Evolutionary conservation across 2,329 filamentous ascomycete genomes (phyloP).

Genomic region (Colletotrichum incanum): DNA sequence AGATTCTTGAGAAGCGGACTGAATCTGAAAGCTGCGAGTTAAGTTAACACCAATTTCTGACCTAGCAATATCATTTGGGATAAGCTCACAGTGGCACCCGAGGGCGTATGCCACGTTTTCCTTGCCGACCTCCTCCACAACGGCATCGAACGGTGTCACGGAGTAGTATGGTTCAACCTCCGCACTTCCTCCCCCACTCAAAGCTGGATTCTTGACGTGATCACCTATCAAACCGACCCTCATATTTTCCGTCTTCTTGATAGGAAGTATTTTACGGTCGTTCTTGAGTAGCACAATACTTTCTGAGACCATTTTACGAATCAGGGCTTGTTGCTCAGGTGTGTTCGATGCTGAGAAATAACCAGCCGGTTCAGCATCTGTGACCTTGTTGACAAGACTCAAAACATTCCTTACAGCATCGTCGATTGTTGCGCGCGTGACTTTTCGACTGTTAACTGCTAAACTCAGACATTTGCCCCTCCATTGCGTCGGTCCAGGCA

Average conservation of each 20-base stretch:
- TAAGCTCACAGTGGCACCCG: constrained; percentile 67
- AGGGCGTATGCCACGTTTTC: constrained; percentile 65
- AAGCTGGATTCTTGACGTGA: constrained; percentile 46
- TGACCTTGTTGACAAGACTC: constrained; percentile 67
- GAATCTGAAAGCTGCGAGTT: constrained; percentile 38
- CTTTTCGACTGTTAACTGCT: constrained; percentile 34
- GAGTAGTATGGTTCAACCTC: constrained; percentile 75
- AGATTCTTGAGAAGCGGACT: constrained; percentile 38
- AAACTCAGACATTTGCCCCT: constrained; percentile 38
- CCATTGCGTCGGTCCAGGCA: constrained; percentile 69
- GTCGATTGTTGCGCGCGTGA: constrained; percentile 57
- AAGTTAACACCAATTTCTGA: background rate
- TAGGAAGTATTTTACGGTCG: constrained; percentile 73
- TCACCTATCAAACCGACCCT: constrained; percentile 45
- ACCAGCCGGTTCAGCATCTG: constrained; percentile 52
- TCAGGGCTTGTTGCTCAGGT: constrained; percentile 70
- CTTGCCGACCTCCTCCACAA: constrained; percentile 59
- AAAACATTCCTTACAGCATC: constrained; percentile 70
- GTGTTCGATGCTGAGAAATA: constrained; percentile 66
- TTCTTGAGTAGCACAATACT: constrained; percentile 85
- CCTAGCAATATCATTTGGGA: fast-evolving
- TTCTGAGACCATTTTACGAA: constrained; percentile 77
- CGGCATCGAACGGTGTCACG: constrained; percentile 80
- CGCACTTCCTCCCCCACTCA: constrained; percentile 74
- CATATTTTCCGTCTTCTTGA: constrained; percentile 71